Percentiles rank a stretch among this genome's conserved stretches.
Conservation (phyloP, 768 basidiomycete species). For the Amanita polypyramis region DNA sequence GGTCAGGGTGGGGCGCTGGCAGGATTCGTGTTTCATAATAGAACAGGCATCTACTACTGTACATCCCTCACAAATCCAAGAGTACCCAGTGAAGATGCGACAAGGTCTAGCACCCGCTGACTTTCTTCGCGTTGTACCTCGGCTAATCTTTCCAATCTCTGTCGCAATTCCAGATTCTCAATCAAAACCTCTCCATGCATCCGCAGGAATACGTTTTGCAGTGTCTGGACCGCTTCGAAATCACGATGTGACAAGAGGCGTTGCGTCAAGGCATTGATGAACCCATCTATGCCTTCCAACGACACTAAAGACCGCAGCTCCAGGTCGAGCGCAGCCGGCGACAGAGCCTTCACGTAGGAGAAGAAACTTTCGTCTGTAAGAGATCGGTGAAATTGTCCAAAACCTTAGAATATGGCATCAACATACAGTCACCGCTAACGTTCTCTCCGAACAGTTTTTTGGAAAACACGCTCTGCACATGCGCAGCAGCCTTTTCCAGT, state of each 20-base stretch:
- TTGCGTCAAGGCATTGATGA: slow-evolving; percentile 63
- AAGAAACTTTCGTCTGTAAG: slow-evolving; percentile 75
- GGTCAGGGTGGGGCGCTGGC: too few relatives aligned
- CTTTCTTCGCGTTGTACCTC: slow-evolving; percentile 70
- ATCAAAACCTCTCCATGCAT: slow-evolving; percentile 79
- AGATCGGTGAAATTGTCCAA: not conserved
- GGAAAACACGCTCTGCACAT: slow-evolving; percentile 59
- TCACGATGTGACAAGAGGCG: slow-evolving; percentile 76
- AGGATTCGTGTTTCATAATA: too few relatives aligned
- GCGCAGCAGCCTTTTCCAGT: slow-evolving; percentile 40
- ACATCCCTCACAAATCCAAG: slow-evolving; percentile 67
- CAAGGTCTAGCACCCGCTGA: slow-evolving; percentile 62
- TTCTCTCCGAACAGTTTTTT: slow-evolving; percentile 50
- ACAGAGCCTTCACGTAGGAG: slow-evolving; percentile 71
- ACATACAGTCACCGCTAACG: slow-evolving; percentile 59
- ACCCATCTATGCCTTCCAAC: slow-evolving; percentile 49
- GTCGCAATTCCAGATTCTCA: slow-evolving; percentile 52
- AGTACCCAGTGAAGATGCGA: slow-evolving; percentile 66
- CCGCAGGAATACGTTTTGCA: slow-evolving; percentile 75
- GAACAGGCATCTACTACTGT: slow-evolving; percentile 24
- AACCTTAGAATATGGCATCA: not conserved
- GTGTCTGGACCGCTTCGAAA: slow-evolving; percentile 90
- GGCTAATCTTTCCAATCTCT: slow-evolving; percentile 45
- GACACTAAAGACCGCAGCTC: slow-evolving; percentile 76
- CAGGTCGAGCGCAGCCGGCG: slow-evolving; percentile 85